phyloP scores from a whole-genome alignment of 164 flowering plant species.

The grape (Vitis vinifera) region ASM3070453v1 NC_081811.1:29489501-29490000 shows the following conservation, averaged over 20 bases:
- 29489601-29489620: too few species aligned
- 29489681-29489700: constrained; percentile 80
- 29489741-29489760: not conserved
- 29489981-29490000: constrained; percentile 83
- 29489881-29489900: constrained; percentile 80
- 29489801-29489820: not conserved
- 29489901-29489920: constrained; percentile 76
- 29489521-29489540: too few species aligned
- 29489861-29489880: constrained; percentile 67
- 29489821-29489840: not conserved
- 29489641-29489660: constrained; percentile 78
- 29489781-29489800: not conserved
- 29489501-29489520: too few species aligned
- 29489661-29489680: constrained; percentile 80
- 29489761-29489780: constrained; percentile 2
- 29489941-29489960: constrained; percentile 44
- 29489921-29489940: constrained; percentile 75
- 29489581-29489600: too few species aligned
- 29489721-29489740: constrained; percentile 92
- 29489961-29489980: constrained; percentile 67
- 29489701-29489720: constrained; percentile 71
- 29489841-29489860: constrained; percentile 67
- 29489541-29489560: too few species aligned
- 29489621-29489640: constrained; percentile 1
- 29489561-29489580: too few species aligned